phyloP scores from a whole-genome alignment of 805 yeast genomes.

The Myxozyma lipomycoides region DNA sequence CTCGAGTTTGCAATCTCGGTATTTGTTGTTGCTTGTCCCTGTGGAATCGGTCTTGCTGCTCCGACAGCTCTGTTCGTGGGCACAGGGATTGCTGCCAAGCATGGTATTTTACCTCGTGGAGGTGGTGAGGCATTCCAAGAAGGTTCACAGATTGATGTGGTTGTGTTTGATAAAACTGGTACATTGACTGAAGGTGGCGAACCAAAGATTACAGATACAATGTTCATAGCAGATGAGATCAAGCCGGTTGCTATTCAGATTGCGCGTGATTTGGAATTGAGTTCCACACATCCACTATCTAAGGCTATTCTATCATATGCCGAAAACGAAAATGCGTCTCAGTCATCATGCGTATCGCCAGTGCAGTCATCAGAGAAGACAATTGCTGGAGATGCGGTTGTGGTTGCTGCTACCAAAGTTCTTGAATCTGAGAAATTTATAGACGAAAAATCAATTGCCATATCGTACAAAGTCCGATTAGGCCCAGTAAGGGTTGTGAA shows the following conservation, averaged over 20 bases:
- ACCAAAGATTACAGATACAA: constrained; percentile 51
- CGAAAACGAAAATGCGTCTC: constrained; percentile 22
- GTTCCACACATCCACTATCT: constrained; percentile 68
- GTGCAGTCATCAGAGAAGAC: not conserved
- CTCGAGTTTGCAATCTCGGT: constrained; percentile 73
- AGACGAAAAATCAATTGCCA: not conserved
- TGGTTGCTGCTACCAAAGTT: not conserved
- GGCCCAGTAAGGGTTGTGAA: constrained; percentile 40
- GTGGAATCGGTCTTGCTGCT: constrained; percentile 81
- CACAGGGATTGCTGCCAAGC: constrained; percentile 70
- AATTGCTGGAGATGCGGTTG: not conserved
- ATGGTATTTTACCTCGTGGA: constrained; percentile 71
- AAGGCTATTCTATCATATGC: constrained; percentile 50
- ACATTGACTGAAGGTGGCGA: constrained; percentile 65
- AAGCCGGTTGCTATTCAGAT: constrained; percentile 44
- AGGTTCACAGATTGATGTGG: constrained; percentile 57
- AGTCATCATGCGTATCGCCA: not conserved
- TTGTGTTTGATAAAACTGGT: constrained; percentile 78
- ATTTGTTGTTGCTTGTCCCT: constrained; percentile 80
- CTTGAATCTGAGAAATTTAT: not conserved
- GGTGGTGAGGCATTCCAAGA: constrained; percentile 83
- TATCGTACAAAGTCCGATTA: constrained; percentile 13
- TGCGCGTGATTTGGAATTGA: constrained; percentile 55
- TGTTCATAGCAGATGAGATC: constrained; percentile 28
- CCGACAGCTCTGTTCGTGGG: constrained; percentile 82